Evolutionary conservation across 2,329 filamentous ascomycete genomes (phyloP), one percentile per base, ranked within the genome.

Genomic region (Xylaria hypoxylon): DNA sequence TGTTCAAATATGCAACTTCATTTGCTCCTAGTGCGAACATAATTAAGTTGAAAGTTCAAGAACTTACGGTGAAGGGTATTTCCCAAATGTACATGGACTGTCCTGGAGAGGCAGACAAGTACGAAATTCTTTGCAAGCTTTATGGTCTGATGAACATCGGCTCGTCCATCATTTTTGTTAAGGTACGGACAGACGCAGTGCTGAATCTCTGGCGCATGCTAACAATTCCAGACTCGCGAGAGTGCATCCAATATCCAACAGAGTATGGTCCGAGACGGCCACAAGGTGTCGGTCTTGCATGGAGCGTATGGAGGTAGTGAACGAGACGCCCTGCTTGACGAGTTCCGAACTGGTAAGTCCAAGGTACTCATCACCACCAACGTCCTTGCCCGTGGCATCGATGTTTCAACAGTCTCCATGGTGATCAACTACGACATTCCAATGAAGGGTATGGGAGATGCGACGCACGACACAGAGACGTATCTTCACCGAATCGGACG

Each of bases 311-410:
- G 98, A 70, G 94, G 94, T 28, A 82, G 81, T 38, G 90, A 94
- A 75, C 92, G 96, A 80, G 96, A 99, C 75, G 82, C 86, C 0
- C 87, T 98, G 68, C 90, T 99, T 68, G 89, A 95, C 75, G 87
- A 92, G 64, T 99, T 99, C 87, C 90, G 96, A 65, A 87, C 83
- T 50, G 95, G 95, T 44, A 87, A 90, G 65, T 93, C 93, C 75
- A 99, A 99, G 83, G 96, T 99, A 8, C 90, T 99, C 68, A 97
- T 99, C 76, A 96, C 96, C 1, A 99, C 96, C 73, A 99, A 99
- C 76, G 94, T 99, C 42, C 87, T 99, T 65, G 92, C 96, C 8
- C 94, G 96, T 77, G 96, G 96, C 77, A 98, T 99, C 75, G 96
- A 99, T 76, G 87, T 89, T 83, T 98, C 77, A 80, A 96, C 82